A percentile compares a stretch with the other conserved stretches of the same genome.
Conservation (phyloP, 2,329 filamentous ascomycete genomes). For the Xylariaceae sp. region DNA sequence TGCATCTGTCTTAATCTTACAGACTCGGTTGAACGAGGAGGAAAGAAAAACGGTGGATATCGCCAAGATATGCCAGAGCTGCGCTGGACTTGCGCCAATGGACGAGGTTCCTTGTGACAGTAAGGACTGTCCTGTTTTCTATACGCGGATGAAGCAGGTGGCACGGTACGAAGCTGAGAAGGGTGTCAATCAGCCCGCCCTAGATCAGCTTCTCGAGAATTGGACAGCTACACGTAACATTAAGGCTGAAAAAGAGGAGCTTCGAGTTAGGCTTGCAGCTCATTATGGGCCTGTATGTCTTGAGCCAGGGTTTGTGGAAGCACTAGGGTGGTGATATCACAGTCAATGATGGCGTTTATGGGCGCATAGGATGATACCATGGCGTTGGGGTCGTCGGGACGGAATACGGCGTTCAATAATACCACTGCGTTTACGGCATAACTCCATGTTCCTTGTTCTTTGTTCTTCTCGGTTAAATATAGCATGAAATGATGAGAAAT, state of each 20-base stretch:
- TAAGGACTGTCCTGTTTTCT: slow-evolving; percentile 89
- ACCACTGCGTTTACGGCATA: too few relatives aligned
- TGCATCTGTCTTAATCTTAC: slow-evolving; percentile 58
- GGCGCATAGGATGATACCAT: background rate
- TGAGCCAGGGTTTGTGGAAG: too few relatives aligned
- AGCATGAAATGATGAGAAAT: too few relatives aligned
- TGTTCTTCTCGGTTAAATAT: too few relatives aligned
- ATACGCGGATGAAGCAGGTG: slow-evolving; percentile 62
- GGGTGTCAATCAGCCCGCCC: slow-evolving; percentile 33
- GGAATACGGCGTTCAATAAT: too few relatives aligned
- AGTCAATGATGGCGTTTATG: background rate
- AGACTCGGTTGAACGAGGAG: slow-evolving; percentile 54
- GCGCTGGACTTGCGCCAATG: slow-evolving; percentile 64
- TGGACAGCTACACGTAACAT: background rate
- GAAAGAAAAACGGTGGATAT: slow-evolving; percentile 62
- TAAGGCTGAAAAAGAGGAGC: too few relatives aligned
- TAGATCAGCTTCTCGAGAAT: slow-evolving; percentile 32
- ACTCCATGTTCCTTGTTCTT: too few relatives aligned
- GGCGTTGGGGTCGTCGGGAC: background rate
- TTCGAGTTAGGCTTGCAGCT: too few relatives aligned
- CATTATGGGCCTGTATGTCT: too few relatives aligned
- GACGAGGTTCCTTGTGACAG: slow-evolving; percentile 86
- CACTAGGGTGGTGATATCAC: too few relatives aligned
- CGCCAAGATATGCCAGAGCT: slow-evolving; percentile 70
- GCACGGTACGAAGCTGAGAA: slow-evolving; percentile 42